Evolutionary conservation across 202 grass and related monocot genomes (phyloP), one percentile per base, ranked within the genome.

Genomic region (Alloteropsis angusta): DNA sequence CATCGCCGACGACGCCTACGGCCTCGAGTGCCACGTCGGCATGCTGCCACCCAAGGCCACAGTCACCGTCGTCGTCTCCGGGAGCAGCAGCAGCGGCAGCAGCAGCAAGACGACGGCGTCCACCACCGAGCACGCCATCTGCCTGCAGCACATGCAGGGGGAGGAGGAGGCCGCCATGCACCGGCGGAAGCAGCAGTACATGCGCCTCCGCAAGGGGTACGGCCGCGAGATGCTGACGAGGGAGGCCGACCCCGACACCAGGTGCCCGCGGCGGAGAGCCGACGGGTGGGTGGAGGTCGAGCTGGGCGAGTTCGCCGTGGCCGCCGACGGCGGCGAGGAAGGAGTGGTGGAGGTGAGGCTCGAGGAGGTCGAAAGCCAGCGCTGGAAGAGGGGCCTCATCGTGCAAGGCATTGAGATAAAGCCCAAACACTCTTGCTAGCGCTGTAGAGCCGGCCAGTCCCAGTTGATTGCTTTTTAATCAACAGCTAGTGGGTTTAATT

Each of bases 271-370:
- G 0, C 14, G 2, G 21, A 76, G 91, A 32, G 74, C 0, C 15
- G 91, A 83, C 57, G 79, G 87, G 16, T 93, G 91, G 91, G 65
- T 28, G 47, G 88, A 94, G 80, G 79, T 86, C 5, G 85, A 91
- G 88, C 5, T 94, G 34, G 92, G 88, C 3, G 76, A 87, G 72
- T 91, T 94, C 57, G 25, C 15, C 17, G 65, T 85, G 19, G 52
- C 26, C 3, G 56, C 6, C 23, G 49, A 18, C 11, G 38, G 12
- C 4, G 85, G 80, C 1, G 83, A 71, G 0, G 83, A 71, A 0
- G 85, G 41, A 6, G 77, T 56, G 63, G 78, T 93, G 26, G 85
- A 85, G 84, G 76, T 87, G 65, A 82, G 32, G 15, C 13, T 89
- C 10, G 83, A 60, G 79, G 88, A 86, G 80, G 15, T 74, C 41